Evolutionary conservation across 371 early-diverging fungal genomes (phyloP).

Genomic region (Capniomyces stellatus): DNA sequence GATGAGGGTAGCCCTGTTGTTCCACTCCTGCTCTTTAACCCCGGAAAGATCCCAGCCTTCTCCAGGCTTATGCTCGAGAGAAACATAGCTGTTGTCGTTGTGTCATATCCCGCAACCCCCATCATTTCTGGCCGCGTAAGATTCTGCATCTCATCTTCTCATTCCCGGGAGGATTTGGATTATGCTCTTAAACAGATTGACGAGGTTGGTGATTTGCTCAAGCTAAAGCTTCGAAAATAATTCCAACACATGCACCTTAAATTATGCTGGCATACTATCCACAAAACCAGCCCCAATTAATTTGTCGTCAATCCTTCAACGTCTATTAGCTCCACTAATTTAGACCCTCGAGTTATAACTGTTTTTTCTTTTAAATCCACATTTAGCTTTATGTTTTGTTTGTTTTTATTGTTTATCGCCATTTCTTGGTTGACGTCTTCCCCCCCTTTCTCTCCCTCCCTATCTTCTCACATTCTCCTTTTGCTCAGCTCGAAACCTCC

Average conservation of each 20-base stretch:
- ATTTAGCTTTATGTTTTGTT: too few relatives aligned
- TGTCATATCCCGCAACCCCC: constrained; percentile 97
- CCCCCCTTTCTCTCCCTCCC: too few relatives aligned
- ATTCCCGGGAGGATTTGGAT: constrained; percentile 91
- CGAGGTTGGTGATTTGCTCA: constrained; percentile 44
- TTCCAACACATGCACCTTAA: too few relatives aligned
- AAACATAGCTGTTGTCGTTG: constrained; percentile 95
- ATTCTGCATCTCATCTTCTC: constrained; percentile 93
- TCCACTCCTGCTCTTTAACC: constrained; percentile 93
- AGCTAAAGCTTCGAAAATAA: constrained; percentile 28
- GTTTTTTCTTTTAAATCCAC: too few relatives aligned
- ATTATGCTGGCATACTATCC: too few relatives aligned
- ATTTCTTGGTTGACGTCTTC: too few relatives aligned
- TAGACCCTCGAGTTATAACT: too few relatives aligned
- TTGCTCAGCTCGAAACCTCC: too few relatives aligned
- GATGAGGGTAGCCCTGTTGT: constrained; percentile 88
- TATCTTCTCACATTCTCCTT: too few relatives aligned
- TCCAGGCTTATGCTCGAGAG: constrained; percentile 79
- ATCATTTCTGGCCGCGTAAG: constrained; percentile 91
- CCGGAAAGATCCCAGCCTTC: constrained; percentile 97
- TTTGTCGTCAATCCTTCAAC: too few relatives aligned
- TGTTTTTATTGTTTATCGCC: too few relatives aligned
- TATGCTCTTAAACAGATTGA: constrained; percentile 36
- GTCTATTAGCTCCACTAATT: too few relatives aligned
- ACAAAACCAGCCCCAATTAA: neutral